These are phyloP conservation scores for Saitozyma podzolica DNA, from an alignment of 768 basidiomycete genomes.

Conservation along the genomic window DNA sequence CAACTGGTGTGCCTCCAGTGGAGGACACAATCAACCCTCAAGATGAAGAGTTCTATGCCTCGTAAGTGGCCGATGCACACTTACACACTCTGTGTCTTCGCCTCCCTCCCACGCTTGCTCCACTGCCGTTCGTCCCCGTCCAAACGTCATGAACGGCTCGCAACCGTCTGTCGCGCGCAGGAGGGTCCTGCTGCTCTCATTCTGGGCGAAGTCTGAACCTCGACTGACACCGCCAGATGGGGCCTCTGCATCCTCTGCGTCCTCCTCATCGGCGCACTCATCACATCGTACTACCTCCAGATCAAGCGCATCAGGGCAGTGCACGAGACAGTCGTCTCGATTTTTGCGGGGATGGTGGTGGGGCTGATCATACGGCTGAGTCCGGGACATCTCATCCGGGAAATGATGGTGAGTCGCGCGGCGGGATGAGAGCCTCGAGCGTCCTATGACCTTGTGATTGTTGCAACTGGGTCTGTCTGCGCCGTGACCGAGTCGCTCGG, in stretches of 20 bases:
- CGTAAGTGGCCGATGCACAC: conserved; percentile 29
- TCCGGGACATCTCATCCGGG: conserved; percentile 89
- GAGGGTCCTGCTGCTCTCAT: not conserved
- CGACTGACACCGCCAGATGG: conserved; percentile 33
- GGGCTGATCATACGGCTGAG: conserved; percentile 85
- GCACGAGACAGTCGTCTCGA: conserved; percentile 93
- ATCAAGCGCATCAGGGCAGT: conserved; percentile 92
- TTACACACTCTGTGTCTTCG: not conserved
- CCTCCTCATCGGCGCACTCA: conserved; percentile 88
- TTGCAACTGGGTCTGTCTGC: too few relatives aligned
- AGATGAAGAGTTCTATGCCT: conserved; percentile 53
- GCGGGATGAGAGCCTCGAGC: conserved; percentile 1
- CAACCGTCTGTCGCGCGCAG: not conserved
- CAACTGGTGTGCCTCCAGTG: conserved; percentile 22
- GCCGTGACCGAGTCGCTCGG: too few relatives aligned
- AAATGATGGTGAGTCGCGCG: conserved; percentile 81
- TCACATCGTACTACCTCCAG: conserved; percentile 97
- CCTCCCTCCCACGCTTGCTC: conserved; percentile 5
- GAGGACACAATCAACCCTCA: conserved; percentile 40
- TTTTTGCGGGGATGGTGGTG: conserved; percentile 91
- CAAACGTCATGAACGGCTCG: not conserved
- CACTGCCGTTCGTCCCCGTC: not conserved
- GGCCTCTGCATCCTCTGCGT: conserved; percentile 57
- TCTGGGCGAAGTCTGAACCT: not conserved
- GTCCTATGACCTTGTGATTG: not conserved